phyloP scores from a whole-genome alignment of 495 filamentous ascomycete genomes.

The Penicillium robsamsonii region DNA sequence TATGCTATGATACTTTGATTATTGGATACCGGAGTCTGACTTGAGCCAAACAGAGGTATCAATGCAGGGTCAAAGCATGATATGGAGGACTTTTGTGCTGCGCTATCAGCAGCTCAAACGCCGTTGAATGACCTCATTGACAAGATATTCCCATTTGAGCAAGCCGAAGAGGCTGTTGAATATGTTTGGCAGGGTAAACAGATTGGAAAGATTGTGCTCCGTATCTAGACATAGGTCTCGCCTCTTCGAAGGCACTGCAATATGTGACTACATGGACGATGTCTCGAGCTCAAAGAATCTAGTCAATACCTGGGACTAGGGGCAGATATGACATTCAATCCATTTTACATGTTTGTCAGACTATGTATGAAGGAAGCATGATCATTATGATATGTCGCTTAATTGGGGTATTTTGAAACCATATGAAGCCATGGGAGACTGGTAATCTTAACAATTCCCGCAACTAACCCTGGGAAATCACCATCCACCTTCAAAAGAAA shows the following conservation, averaged over 20 bases:
- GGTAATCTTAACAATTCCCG: not conserved
- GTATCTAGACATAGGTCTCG: slow-evolving; percentile 6
- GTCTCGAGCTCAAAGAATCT: not conserved
- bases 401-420: not conserved
- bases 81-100: slow-evolving; percentile 34
- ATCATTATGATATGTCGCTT: not conserved
- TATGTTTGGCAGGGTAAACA: slow-evolving; percentile 38
- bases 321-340: not conserved
- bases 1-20: not conserved
- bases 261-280: not conserved
- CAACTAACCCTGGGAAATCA: not conserved
- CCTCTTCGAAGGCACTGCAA: not conserved
- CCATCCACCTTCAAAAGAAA: not conserved
- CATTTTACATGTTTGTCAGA: not conserved
- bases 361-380: not conserved
- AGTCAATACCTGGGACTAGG: not conserved
- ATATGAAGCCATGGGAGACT: not conserved
- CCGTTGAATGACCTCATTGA: slow-evolving; percentile 36
- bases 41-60: slow-evolving; percentile 29
- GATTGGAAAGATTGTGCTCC: slow-evolving; percentile 39
- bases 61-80: slow-evolving; percentile 39
- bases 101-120: slow-evolving; percentile 24
- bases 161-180: slow-evolving; percentile 37
- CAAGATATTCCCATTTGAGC: slow-evolving; percentile 26
- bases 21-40: not conserved